Percentiles rank a stretch among this genome's conserved stretches.
phyloP scores from a whole-genome alignment of 2,329 filamentous ascomycete genomes.

The Exophiala spinifera region DNA sequence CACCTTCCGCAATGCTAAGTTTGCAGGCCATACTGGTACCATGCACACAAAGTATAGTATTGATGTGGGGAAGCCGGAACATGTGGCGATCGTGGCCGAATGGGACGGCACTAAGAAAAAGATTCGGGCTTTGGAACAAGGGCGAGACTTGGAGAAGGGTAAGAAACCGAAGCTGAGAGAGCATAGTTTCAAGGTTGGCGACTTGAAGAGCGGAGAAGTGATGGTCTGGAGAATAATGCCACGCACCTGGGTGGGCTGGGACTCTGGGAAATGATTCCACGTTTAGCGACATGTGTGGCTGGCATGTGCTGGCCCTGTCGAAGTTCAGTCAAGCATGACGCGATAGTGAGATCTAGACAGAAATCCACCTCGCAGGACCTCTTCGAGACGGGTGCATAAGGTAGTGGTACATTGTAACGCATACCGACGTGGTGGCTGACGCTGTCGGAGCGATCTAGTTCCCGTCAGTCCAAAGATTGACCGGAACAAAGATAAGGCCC shows the following conservation, averaged over 20 bases:
- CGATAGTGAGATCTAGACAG: too few relatives aligned
- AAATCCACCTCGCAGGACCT: too few relatives aligned
- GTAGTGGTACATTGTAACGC: neutral
- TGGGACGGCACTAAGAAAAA: conserved; percentile 99
- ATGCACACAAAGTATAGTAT: conserved; percentile 92
- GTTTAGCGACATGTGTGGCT: too few relatives aligned
- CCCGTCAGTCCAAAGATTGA: too few relatives aligned
- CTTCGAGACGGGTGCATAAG: too few relatives aligned
- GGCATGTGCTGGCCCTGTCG: too few relatives aligned
- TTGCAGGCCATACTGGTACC: conserved; percentile 90
- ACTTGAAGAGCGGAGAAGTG: conserved; percentile 88
- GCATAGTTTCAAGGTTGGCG: conserved; percentile 91
- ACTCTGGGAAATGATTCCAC: conserved; percentile 32
- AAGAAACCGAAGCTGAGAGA: conserved; percentile 91
- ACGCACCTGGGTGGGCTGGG: conserved; percentile 89
- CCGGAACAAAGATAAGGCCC: too few relatives aligned
- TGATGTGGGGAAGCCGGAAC: conserved; percentile 83
- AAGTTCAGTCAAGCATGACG: too few relatives aligned
- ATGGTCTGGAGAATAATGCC: conserved; percentile 97
- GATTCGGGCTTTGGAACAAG: conserved; percentile 92
- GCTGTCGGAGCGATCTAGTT: too few relatives aligned
- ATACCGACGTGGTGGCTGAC: neutral
- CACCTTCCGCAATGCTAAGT: conserved; percentile 85
- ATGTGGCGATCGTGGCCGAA: conserved; percentile 87
- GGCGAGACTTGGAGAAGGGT: conserved; percentile 84